Conservation (phyloP, 106 monocot species). For the Dioscorea zingiberensis region DNA sequence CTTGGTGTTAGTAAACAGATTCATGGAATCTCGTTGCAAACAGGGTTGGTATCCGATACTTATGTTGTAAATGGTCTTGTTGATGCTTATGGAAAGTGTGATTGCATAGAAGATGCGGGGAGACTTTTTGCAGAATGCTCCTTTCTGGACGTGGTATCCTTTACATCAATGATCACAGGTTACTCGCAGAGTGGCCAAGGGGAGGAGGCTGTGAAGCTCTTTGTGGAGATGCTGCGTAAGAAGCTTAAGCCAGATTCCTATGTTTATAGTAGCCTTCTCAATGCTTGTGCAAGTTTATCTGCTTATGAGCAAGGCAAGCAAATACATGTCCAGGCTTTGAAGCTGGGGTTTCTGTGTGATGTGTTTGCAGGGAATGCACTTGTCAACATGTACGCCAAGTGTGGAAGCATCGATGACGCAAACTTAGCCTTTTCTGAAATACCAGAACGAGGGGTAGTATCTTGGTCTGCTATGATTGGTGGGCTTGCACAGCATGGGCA, state of each 20-base stretch:
- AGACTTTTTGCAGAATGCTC: conserved; percentile 53
- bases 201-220: conserved; percentile 78
- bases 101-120: conserved; percentile 35
- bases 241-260: conserved; percentile 65
- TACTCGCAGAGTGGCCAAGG: conserved; percentile 57
- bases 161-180: conserved; percentile 78
- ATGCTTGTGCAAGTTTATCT: conserved; percentile 81
- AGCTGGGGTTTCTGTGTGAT: conserved; percentile 51
- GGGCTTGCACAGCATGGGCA: conserved; percentile 86
- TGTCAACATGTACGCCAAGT: conserved; percentile 94
- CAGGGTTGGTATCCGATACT: conserved; percentile 49
- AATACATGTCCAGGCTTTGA: conserved; percentile 55
- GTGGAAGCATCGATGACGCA: conserved; percentile 81
- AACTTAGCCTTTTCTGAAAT: conserved; percentile 46
- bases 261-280: conserved; percentile 68
- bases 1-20: conserved; percentile 33
- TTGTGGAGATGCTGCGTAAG: conserved; percentile 38
- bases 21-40: conserved; percentile 47
- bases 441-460: conserved; percentile 56
- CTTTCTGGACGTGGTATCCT: conserved; percentile 46
- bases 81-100: conserved; percentile 82
- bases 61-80: conserved; percentile 80
- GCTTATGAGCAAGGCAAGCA: conserved; percentile 85
- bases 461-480: conserved; percentile 97
- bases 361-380: conserved; percentile 71